Conservation (phyloP, 495 filamentous ascomycete genomes). For the Penicillium bialowiezense region DNA sequence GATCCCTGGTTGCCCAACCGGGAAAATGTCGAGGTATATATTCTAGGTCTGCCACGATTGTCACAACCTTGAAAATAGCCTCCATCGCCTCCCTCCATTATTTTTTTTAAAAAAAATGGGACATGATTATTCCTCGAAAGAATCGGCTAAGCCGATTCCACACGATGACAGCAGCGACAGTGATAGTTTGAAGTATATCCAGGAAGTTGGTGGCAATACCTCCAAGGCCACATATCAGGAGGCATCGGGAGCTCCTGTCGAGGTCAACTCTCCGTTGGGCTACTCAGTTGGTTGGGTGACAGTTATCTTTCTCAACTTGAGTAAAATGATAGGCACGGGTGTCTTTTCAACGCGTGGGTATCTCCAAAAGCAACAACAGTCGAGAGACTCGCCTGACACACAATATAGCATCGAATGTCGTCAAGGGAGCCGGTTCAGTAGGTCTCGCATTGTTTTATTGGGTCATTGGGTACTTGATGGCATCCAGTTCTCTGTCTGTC, state of each 20-base stretch:
- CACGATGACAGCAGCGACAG: constrained; percentile 14
- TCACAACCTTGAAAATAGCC: too few relatives aligned
- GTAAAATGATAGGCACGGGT: constrained; percentile 65
- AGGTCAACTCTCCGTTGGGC: constrained; percentile 55
- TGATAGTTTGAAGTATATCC: constrained; percentile 48
- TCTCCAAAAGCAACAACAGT: neutral
- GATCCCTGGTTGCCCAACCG: neutral
- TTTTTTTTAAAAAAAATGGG: neutral
- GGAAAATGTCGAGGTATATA: neutral
- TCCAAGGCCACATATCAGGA: constrained; percentile 59
- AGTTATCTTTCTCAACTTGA: constrained; percentile 60
- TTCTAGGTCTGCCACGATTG: neutral
- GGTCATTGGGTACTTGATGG: constrained; percentile 55
- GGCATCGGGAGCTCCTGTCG: constrained; percentile 60
- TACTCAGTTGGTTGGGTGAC: constrained; percentile 55
- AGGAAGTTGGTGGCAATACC: constrained; percentile 55
- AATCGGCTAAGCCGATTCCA: neutral
- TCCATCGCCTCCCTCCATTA: neutral
- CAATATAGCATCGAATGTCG: constrained; percentile 35
- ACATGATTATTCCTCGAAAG: neutral
- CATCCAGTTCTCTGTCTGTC: constrained; percentile 46
- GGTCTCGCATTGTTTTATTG: constrained; percentile 61
- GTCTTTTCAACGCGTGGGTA: constrained; percentile 62
- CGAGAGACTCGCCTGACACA: neutral
- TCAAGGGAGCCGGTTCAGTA: constrained; percentile 55